Percentiles rank a stretch among this genome's conserved stretches.
Evolutionary conservation across 2,329 filamentous ascomycete genomes (phyloP).

Genomic region (Graphilbum sp.): DNA sequence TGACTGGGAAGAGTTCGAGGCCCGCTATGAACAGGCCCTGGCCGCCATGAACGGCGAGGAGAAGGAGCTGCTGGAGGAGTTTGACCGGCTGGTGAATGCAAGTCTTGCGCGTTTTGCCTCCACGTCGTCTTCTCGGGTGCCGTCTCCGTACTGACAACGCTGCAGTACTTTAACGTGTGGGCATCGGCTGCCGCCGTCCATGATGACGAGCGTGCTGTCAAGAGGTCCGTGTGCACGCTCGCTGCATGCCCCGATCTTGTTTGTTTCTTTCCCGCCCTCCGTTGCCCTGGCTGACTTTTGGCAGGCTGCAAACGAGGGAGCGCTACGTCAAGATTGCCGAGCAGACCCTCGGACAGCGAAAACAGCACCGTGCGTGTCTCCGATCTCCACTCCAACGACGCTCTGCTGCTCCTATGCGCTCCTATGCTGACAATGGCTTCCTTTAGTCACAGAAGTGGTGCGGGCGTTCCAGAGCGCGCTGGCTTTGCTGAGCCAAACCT

Average conservation of each 20-base stretch:
- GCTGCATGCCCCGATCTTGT: neutral
- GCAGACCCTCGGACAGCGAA: conserved; percentile 52
- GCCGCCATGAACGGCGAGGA: conserved; percentile 47
- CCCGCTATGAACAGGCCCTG: conserved; percentile 51
- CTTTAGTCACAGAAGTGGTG: conserved; percentile 37
- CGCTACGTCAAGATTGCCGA: conserved; percentile 63
- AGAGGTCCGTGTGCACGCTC: conserved; percentile 42
- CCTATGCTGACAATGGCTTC: neutral
- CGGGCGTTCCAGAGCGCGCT: conserved; percentile 46
- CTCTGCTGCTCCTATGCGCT: neutral
- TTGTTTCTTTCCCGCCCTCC: conserved; percentile 5
- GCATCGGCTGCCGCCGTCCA: conserved; percentile 53
- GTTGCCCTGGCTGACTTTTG: too few relatives aligned
- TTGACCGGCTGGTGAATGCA: conserved; percentile 49
- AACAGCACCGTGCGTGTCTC: conserved; percentile 62
- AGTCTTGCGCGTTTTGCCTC: too few relatives aligned
- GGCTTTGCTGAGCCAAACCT: conserved; percentile 29
- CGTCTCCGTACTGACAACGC: too few relatives aligned
- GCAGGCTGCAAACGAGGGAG: conserved; percentile 64
- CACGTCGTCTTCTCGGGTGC: too few relatives aligned
- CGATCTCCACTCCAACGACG: neutral
- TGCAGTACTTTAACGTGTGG: conserved; percentile 70
- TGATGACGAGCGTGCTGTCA: conserved; percentile 62
- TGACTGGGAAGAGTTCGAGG: conserved; percentile 65
- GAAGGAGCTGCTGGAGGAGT: conserved; percentile 47